Conservation (phyloP, 75 land plant species). For the Chamaecyparis obtusa region DNA sequence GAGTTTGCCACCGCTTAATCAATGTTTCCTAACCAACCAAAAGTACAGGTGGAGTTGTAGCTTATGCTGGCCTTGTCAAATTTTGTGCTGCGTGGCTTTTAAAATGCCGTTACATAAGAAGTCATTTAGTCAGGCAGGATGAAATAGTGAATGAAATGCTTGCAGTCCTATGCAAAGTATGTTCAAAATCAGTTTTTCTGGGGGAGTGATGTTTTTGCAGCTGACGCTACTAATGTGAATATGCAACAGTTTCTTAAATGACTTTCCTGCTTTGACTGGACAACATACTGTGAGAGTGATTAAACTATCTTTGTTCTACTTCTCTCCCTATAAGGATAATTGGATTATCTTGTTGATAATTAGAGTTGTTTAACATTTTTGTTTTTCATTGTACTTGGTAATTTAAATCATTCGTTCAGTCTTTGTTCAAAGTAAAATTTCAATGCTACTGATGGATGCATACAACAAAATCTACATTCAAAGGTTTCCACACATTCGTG, state of each 20-base stretch:
- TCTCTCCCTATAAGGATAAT: neutral
- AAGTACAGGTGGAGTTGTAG: neutral
- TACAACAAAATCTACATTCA: neutral
- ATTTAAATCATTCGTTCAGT: neutral
- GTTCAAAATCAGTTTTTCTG: neutral
- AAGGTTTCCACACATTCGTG: neutral
- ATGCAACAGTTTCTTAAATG: neutral
- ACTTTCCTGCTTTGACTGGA: neutral
- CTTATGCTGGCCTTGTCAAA: neutral
- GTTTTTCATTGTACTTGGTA: neutral
- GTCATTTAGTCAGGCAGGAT: neutral
- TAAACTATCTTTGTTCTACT: neutral
- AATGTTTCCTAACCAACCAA: neutral
- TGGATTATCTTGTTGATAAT: neutral
- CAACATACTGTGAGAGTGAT: neutral
- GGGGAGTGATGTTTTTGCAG: neutral
- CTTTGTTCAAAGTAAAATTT: neutral
- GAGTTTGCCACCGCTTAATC: neutral
- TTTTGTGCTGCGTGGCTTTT: slow-evolving; percentile 2
- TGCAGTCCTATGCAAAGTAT: neutral
- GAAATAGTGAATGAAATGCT: neutral
- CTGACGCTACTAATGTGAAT: neutral
- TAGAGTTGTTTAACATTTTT: neutral
- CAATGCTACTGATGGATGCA: neutral
- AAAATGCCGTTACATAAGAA: neutral